phyloP scores from a whole-genome alignment of 768 basidiomycete genomes.

The Mycena filopes region DNA sequence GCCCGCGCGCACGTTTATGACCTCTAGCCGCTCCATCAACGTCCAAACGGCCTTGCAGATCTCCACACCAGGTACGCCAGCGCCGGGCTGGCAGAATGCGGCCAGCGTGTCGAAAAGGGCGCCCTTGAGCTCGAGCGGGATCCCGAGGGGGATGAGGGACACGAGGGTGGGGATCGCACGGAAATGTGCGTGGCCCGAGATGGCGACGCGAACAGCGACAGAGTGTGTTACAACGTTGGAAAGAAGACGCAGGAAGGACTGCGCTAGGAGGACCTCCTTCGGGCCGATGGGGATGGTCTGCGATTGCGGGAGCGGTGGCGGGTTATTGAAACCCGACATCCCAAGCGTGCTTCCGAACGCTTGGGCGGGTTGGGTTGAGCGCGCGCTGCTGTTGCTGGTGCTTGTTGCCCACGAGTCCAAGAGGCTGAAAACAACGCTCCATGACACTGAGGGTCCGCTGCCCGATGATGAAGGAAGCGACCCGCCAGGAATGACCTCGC shows the following conservation, averaged over 20 bases:
- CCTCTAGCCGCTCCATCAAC: constrained; percentile 84
- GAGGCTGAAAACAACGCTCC: constrained; percentile 78
- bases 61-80: constrained; percentile 76
- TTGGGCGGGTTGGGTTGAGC: constrained; percentile 56
- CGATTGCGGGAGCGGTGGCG: constrained; percentile 52
- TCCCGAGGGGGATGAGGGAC: constrained; percentile 77
- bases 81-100: constrained; percentile 86
- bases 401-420: constrained; percentile 77
- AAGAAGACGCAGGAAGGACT: constrained; percentile 84
- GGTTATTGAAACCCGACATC: constrained; percentile 37
- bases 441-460: constrained; percentile 73
- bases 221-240: constrained; percentile 81
- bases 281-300: constrained; percentile 65
- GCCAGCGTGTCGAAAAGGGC: constrained; percentile 83
- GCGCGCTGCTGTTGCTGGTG: constrained; percentile 43
- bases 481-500: constrained; percentile 73
- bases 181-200: constrained; percentile 81
- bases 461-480: constrained; percentile 61
- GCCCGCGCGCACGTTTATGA: constrained; percentile 76
- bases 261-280: constrained; percentile 82
- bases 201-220: constrained; percentile 79
- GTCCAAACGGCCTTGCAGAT: constrained; percentile 87
- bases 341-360: constrained; percentile 42
- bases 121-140: constrained; percentile 94
- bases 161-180: constrained; percentile 85